Evolutionary conservation across 805 yeast species (phyloP), one percentile per base, ranked within the genome.

Genomic region (Wickerhamiella qilinensis): DNA sequence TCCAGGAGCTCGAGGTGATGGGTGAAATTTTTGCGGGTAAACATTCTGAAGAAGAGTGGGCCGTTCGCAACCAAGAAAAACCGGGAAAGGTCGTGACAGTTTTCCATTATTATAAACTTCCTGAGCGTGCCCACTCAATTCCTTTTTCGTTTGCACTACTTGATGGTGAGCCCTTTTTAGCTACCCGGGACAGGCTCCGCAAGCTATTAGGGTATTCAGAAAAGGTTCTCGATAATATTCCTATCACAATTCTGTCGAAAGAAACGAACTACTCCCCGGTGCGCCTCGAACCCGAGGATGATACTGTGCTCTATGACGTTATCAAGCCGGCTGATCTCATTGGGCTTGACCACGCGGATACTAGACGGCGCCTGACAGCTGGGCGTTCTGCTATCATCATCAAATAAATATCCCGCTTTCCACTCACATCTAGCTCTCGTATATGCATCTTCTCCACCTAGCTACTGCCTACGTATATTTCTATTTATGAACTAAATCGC

Each of bases 291-390:
- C 75, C 74, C 38, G 74, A 72, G 20, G 69, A 68, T 6, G 46
- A 70, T 33, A 6, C 14, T 8, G 62, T 68, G 4, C 59, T 85
- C 15, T 78, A 63, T 53, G 76, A 75, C 38, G 68, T 68, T 31
- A 53, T 76, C 41, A 57, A 62, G 15, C 61, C 63, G 8, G 63
- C 63, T 33, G 76, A 71, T 42, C 66, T 64, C 24, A 60, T 91
- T 37, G 93, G 86, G 20, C 63, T 91, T 53, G 95, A 91, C 53
- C 94, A 83, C 51, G 85, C 91, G 1, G 95, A 84, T 54, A 6
- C 11, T 11, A 71, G 91, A 51, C 40, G 44, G 16, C 39, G 47
- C 5, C 20, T 27, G 18, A 22, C 18, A 9, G 32, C 15, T 14
- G 47, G 43, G 2, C 47, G 44, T 33, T 46, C 47, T 29, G 45